phyloP scores from a whole-genome alignment of 176 grass and related monocot species.

The Urochloa ruziziensis region DNA sequence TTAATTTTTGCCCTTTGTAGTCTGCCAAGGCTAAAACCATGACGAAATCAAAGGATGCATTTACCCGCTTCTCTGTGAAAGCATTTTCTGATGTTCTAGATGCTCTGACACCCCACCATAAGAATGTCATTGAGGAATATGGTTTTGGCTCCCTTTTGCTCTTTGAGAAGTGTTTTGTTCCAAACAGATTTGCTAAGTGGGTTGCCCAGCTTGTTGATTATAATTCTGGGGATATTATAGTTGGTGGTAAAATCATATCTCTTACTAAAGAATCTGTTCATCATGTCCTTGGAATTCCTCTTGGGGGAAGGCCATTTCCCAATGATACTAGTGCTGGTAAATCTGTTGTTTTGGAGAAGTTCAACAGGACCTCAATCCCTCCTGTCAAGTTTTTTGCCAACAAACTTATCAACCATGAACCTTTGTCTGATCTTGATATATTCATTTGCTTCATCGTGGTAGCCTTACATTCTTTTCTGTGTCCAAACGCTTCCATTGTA shows the following conservation, averaged over 20 bases:
- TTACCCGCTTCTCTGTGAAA: not conserved
- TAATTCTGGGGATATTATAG: not conserved
- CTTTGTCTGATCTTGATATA: not conserved
- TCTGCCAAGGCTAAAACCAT: too few relatives aligned
- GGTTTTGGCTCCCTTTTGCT: not conserved
- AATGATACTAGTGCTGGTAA: not conserved
- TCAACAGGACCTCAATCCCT: not conserved
- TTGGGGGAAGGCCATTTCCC: not conserved
- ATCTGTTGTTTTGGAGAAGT: not conserved
- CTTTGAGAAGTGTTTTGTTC: not conserved
- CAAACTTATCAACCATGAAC: accelerated
- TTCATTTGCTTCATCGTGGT: not conserved
- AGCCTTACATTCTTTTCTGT: not conserved
- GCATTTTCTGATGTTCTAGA: not conserved
- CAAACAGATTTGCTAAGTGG: too few relatives aligned
- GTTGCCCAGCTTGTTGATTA: not conserved
- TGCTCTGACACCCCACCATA: not conserved
- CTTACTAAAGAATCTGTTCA: not conserved
- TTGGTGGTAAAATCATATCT: not conserved
- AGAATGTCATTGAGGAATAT: not conserved
- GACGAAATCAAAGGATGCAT: not conserved
- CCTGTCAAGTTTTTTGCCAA: not conserved
- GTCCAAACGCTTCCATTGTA: not conserved
- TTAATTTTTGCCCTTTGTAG: too few relatives aligned
- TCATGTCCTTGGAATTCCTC: not conserved